Base-by-base conservation (phyloP, 163 green algal species). In the Scenedesmus sp. region DNA sequence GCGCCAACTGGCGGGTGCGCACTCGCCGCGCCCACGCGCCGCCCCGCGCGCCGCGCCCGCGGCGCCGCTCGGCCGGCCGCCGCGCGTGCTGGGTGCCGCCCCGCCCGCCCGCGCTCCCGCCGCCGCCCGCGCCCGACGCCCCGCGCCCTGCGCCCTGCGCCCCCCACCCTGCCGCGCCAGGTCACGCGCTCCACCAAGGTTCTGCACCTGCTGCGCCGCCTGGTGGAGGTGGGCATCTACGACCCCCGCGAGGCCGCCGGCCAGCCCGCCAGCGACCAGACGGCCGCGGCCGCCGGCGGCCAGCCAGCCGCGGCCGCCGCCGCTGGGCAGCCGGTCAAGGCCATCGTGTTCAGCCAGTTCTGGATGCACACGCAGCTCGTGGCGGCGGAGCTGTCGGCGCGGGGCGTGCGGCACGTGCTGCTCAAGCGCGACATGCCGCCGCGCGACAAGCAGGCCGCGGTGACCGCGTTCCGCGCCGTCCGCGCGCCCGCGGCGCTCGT, bases 311-410 rank as follows among this genome's bases (percentile, higher is more conserved):
- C 9, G 24, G 53, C 53, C 5, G 53, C 53, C 10, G 53, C 53
- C 10, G n/a, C n/a, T n/a, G n/a, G n/a, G 18, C 20, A 57, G 42
- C n/a, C 63, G 3, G 14, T 42, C 62, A 96, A 96, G 86, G 91
- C 87, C 5, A 97, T 98, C 47, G 91, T 98, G 42, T 98, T 96
- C 84, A 92, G 84, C 17, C 89, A 95, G 78, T 95, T 95, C 82
- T 94, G 92, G 88, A 81, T 90, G 71, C 95, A 98, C 83, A 75
- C 94, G 15, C 54, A 86, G 63, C 86, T 98, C 28, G 78, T 98
- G 3, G 83, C 86, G 67, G 63, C 63, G 18, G 71, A 89, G 45
- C 60, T 94, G 20, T 5, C 20, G 6, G 82, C 53, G 3, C 45
- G 53, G 3, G 69, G 67, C 4, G 72, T 73, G 42, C 18, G 60